Percentiles rank a stretch among this genome's conserved stretches.
Evolutionary conservation across 805 yeast genomes (phyloP).

Genomic region (Candida sithepensis): DNA sequence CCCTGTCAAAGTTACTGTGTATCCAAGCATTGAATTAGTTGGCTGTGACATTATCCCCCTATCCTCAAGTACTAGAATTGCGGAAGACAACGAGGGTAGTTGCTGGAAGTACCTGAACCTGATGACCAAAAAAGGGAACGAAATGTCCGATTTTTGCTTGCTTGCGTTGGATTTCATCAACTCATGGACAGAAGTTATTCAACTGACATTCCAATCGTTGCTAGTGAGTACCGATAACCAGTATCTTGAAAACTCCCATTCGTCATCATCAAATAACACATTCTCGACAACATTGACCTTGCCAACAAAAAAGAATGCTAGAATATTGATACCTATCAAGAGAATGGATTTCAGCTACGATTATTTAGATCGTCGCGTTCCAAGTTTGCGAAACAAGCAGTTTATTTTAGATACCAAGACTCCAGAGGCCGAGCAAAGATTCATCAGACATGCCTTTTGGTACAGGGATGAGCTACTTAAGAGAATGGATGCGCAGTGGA

Average conservation of each 20-base stretch:
- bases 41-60: constrained; percentile 74
- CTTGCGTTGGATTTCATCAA: constrained; percentile 76
- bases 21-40: constrained; percentile 69
- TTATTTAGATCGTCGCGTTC: constrained; percentile 52
- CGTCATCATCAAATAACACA: constrained; percentile 11
- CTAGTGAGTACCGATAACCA: constrained; percentile 19
- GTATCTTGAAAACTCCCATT: constrained; percentile 23
- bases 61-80: constrained; percentile 29
- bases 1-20: constrained; percentile 67
- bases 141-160: constrained; percentile 53
- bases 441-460: constrained; percentile 75
- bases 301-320: constrained; percentile 29
- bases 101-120: constrained; percentile 32
- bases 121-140: constrained; percentile 30
- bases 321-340: constrained; percentile 70
- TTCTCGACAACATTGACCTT: constrained; percentile 16
- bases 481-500: constrained; percentile 67
- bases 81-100: constrained; percentile 20
- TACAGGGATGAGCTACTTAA: constrained; percentile 62
- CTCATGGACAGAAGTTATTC: constrained; percentile 64
- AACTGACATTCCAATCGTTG: constrained; percentile 27
- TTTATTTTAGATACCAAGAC: constrained; percentile 56
- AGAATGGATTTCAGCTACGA: constrained; percentile 44
- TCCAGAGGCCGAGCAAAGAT: constrained; percentile 51
- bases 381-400: constrained; percentile 68